These are phyloP conservation scores for Dittrichia graveolens DNA, from an alignment of 129 eudicot species.

Conservation along the genomic window DNA sequence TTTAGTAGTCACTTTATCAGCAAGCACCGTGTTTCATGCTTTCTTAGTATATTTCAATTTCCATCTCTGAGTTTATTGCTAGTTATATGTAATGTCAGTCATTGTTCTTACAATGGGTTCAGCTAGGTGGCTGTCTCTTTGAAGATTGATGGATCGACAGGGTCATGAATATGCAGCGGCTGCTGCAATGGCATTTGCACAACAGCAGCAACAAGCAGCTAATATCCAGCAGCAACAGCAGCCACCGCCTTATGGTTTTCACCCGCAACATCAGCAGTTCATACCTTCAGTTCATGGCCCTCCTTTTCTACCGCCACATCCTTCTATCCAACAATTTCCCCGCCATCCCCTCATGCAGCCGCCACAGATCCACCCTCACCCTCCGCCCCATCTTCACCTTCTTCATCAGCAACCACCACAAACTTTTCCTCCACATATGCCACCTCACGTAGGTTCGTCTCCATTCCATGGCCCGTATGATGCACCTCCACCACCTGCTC, in stretches of 20 bases:
- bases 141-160: conserved; percentile 71
- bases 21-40: not conserved
- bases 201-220: conserved; percentile 79
- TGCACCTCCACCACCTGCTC: conserved; percentile 75
- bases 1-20: conserved; percentile 2
- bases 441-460: conserved; percentile 57
- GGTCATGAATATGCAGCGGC: conserved; percentile 88
- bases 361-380: conserved; percentile 64
- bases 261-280: conserved; percentile 84
- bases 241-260: conserved; percentile 82
- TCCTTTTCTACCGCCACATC: conserved; percentile 84
- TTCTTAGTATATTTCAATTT: not conserved
- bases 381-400: conserved; percentile 66
- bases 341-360: conserved; percentile 72
- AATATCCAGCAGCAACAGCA: conserved; percentile 71
- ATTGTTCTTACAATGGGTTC: not conserved
- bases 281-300: conserved; percentile 81
- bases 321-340: conserved; percentile 83
- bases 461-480: conserved; percentile 64
- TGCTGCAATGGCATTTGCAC: conserved; percentile 85
- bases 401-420: conserved; percentile 74
- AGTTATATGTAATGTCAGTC: conserved; percentile 1
- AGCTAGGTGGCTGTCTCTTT: conserved; percentile 21
- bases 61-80: not conserved
- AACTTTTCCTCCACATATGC: conserved; percentile 67